Evolutionary conservation across 441 rosid species (phyloP), one percentile per base, ranked within the genome.

Genomic region (Erysimum cheiri): DNA sequence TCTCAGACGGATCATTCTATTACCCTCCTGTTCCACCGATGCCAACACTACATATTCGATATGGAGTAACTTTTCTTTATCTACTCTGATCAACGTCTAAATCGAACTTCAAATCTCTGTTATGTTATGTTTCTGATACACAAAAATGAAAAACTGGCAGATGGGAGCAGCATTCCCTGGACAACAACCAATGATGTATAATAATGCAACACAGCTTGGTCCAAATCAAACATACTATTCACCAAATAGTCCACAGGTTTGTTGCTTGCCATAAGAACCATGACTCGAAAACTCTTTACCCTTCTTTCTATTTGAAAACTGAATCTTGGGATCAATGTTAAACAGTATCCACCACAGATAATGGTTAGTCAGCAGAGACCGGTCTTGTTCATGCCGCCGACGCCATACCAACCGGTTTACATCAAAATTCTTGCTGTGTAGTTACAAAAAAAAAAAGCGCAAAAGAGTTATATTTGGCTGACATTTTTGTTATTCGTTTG

Each of bases 241-340:
- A 74, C 91, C 87, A 46, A 84, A 80, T 81, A 84, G 87, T 59
- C 91, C 96, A 79, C 95, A 88, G 91, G 77, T 73, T 50, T 35
- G 75, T 40, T 48, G 6, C 1, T 52, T 50, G 17, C 28, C 29
- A 12, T 39, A 35, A 49, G 14, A 58, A 13, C 11, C 54, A 59
- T 49, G 19, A 40, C 54, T 24, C 10, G 0, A 49, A n/a, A 47
- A 56, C 26, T 33, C 14, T 15, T 5, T 2, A 22, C 12, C 24
- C 5, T 17, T 17, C 8, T 17, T 13, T 35, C 29, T 33, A 14
- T n/a, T 4, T 9, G 53, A 0, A 33, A 10, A 26, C 28, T 54
- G 59, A 64, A 56, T 11, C 9, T n/a, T 47, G 35, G 14, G 57
- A 57, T 12, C 58, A 60, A 59, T 41, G 35, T 17, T 11, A 39